Percentiles rank a stretch among this genome's conserved stretches.
These are phyloP conservation scores for Durusdinium trenchii DNA, from an alignment of 73 alveolate genomes.

Conservation along the genomic window DNA sequence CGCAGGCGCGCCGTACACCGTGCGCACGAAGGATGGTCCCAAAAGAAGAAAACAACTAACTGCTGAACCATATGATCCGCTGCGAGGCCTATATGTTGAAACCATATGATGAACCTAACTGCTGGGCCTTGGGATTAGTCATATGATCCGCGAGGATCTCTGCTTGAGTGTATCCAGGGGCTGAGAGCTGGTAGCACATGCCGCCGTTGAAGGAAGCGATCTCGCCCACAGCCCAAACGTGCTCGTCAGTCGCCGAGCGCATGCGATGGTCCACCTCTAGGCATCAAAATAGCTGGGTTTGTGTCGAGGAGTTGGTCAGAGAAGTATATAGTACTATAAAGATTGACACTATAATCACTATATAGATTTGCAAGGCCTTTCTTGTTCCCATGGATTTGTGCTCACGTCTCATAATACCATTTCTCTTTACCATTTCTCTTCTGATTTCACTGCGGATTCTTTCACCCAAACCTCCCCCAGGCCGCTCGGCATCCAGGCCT, in stretches of 20 bases:
- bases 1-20: not conserved
- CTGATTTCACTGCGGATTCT: too few relatives aligned
- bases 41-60: not conserved
- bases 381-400: too few relatives aligned
- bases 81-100: not conserved
- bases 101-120: not conserved
- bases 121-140: slow-evolving; percentile 49
- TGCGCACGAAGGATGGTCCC: not conserved
- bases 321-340: too few relatives aligned
- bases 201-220: slow-evolving; percentile 90
- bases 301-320: too few relatives aligned
- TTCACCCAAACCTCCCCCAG: not conserved
- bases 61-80: not conserved
- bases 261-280: slow-evolving; percentile 57
- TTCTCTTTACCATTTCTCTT: too few relatives aligned
- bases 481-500: not conserved
- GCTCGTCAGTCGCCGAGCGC: slow-evolving; percentile 84
- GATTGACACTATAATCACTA: not conserved
- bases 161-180: slow-evolving; percentile 90
- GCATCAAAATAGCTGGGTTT: too few relatives aligned
- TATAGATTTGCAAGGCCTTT: not conserved
- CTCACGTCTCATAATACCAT: too few relatives aligned
- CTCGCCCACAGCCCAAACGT: slow-evolving; percentile 92
- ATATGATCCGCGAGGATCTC: slow-evolving; percentile 85
- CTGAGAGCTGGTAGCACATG: slow-evolving; percentile 87